Percentiles rank a stretch among this genome's conserved stretches.
Evolutionary conservation across 257 asterid genomes (phyloP).

Genomic region (Primulina tabacum): DNA sequence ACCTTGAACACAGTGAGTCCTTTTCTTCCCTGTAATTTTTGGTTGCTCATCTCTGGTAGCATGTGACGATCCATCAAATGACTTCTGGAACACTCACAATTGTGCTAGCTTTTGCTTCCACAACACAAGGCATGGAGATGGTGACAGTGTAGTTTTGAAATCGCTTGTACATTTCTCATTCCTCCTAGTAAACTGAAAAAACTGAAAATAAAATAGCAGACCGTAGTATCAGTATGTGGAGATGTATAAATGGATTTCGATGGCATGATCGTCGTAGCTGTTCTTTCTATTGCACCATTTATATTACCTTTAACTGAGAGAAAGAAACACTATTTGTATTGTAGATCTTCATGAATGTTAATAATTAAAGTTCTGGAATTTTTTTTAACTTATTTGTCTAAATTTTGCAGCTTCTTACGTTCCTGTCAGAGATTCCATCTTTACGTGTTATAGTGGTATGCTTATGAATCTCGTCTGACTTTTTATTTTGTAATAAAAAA

Average conservation of each 20-base stretch:
- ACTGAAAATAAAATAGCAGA: neutral
- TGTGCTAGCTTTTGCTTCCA: constrained; percentile 12
- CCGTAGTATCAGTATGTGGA: neutral
- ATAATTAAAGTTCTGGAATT: neutral
- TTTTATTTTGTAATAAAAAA: constrained; percentile 15
- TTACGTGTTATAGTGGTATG: constrained; percentile 88
- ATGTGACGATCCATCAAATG: constrained; percentile 1
- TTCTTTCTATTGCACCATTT: neutral
- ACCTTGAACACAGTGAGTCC: constrained; percentile 75
- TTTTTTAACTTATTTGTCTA: constrained; percentile 16
- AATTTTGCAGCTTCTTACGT: constrained; percentile 69
- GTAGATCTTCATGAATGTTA: neutral
- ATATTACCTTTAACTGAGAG: constrained; percentile 9
- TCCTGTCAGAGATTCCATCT: constrained; percentile 79
- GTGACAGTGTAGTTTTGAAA: neutral
- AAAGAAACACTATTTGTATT: constrained; percentile 11
- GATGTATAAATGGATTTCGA: neutral
- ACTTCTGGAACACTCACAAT: neutral
- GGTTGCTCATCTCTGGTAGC: neutral
- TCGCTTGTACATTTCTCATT: constrained; percentile 1
- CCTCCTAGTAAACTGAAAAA: neutral
- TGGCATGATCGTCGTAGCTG: constrained; percentile 13
- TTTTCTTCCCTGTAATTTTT: constrained; percentile 12
- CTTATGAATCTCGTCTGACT: constrained; percentile 16
- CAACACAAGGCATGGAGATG: neutral